Evolutionary conservation across 2,329 filamentous ascomycete species (phyloP).

Genomic region (Phialophora macrospora): DNA sequence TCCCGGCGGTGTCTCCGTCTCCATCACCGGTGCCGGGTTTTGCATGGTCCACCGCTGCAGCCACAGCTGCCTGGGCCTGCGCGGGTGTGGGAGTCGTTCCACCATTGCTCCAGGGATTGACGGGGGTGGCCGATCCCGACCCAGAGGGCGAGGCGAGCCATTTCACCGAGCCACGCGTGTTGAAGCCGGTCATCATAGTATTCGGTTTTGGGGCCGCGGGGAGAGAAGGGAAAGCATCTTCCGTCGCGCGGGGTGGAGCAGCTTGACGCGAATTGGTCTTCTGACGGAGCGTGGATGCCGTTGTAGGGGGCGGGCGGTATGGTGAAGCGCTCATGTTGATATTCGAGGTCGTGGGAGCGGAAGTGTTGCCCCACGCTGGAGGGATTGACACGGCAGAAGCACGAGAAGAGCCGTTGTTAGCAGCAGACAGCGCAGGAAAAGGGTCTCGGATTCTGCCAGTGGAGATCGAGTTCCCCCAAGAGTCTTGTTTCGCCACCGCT

Average conservation of each 20-base stretch:
- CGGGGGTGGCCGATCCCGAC: constrained; percentile 42
- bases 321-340: constrained; percentile 34
- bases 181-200: constrained; percentile 53
- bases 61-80: constrained; percentile 30
- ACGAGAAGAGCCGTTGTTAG: constrained; percentile 42
- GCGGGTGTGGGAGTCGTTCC: constrained; percentile 35
- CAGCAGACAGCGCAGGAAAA: constrained; percentile 51
- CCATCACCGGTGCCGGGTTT: constrained; percentile 36
- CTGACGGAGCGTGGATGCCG: constrained; percentile 25
- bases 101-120: constrained; percentile 48
- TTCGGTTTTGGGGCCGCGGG: constrained; percentile 75
- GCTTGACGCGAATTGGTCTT: constrained; percentile 29
- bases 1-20: constrained; percentile 36
- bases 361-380: constrained; percentile 27
- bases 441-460: constrained; percentile 48
- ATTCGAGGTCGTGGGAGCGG: constrained; percentile 38
- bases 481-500: constrained; percentile 60
- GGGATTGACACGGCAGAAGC: constrained; percentile 21
- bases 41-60: constrained; percentile 25
- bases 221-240: constrained; percentile 79
- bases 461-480: constrained; percentile 58
- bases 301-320: constrained; percentile 24
- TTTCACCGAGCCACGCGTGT: constrained; percentile 53
- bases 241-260: constrained; percentile 43
- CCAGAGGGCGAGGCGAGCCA: constrained; percentile 45